Base-by-base conservation (phyloP, 257 asterid species). In the Rhazya stricta region DNA sequence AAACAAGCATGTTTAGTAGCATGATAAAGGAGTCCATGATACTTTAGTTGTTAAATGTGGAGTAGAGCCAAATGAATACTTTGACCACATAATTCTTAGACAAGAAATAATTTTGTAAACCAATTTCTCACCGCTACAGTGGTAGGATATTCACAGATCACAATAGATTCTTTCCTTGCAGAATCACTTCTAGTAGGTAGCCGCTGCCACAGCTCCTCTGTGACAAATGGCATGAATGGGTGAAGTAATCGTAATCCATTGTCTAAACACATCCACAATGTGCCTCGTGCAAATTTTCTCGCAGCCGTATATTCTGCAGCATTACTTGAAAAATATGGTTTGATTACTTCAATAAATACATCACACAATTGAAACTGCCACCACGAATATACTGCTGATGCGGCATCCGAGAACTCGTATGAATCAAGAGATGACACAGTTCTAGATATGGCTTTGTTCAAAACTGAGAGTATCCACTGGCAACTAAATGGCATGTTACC, bases 131-230 rank as follows among this genome's bases (percentile, higher is more conserved):
- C 99, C 97, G 86, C 85, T 23, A 86, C 84, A 57, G 71, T 42
- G 67, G 97, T 83, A 23, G 98, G 98, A 83, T 92, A 94, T 67
- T 92, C 97, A 48, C 94, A 85, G 73, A 89, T 83, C 88, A 94
- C 86, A 68, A 94, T 89, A 30, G 99, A 92, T 79, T 87, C 96
- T 79, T 92, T 90, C 86, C 88, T 88, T 74, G 74, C 69, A 77
- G 79, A 82, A 84, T 88, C 86, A 63, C 80, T 81, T 60, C 81
- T 85, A 58, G 89, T 78, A 79, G 99, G 98, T 66, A 94, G 94
- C 18, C 99, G 96, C 88, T 94, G 99, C 99, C 99, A 94, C 73
- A 94, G 78, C 81, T 94, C 98, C 83, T 94, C 97, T 0, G 99
- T 94, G 75, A 94, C 96, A 29, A 81, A 92, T 42, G 97, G 99